A percentile compares a stretch with the other conserved stretches of the same genome.
These are phyloP conservation scores for Phyllosticta citribraziliensis DNA, from an alignment of 2,329 filamentous ascomycete genomes.

Conservation along the genomic window DNA sequence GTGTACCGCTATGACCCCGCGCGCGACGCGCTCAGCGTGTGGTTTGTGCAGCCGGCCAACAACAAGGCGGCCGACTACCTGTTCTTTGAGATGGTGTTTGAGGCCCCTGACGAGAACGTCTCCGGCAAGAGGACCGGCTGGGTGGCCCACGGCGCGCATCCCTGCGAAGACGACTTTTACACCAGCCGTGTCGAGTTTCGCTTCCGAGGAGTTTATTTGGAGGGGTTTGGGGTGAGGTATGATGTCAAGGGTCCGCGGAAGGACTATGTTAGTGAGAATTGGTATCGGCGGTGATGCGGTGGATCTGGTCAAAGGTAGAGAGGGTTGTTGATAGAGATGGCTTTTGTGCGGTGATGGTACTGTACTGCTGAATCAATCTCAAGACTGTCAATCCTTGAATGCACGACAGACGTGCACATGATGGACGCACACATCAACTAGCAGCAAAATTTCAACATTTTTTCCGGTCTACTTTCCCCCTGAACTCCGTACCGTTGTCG, in stretches of 20 bases:
- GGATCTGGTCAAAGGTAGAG: too few species aligned
- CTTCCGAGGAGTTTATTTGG: neutral
- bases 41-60: conserved; percentile 58
- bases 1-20: conserved; percentile 56
- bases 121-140: conserved; percentile 30
- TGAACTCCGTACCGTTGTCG: too few species aligned
- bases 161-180: conserved; percentile 65
- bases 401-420: too few species aligned
- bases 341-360: too few species aligned
- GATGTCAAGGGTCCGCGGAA: conserved; percentile 32
- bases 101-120: too few species aligned
- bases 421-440: too few species aligned
- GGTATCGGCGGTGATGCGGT: conserved; percentile 17
- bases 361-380: too few species aligned
- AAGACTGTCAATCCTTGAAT: too few species aligned
- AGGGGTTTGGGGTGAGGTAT: conserved; percentile 28
- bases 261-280: conserved; percentile 29
- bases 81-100: conserved; percentile 59
- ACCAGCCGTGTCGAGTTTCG: conserved; percentile 58
- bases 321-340: neutral
- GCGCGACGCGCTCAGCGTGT: conserved; percentile 52
- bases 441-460: too few species aligned
- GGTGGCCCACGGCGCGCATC: conserved; percentile 33
- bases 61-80: conserved; percentile 56
- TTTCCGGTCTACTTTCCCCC: too few species aligned